Base-by-base conservation (phyloP, 2,329 filamentous ascomycete genomes). In the Colletotrichum somersetense region DNA sequence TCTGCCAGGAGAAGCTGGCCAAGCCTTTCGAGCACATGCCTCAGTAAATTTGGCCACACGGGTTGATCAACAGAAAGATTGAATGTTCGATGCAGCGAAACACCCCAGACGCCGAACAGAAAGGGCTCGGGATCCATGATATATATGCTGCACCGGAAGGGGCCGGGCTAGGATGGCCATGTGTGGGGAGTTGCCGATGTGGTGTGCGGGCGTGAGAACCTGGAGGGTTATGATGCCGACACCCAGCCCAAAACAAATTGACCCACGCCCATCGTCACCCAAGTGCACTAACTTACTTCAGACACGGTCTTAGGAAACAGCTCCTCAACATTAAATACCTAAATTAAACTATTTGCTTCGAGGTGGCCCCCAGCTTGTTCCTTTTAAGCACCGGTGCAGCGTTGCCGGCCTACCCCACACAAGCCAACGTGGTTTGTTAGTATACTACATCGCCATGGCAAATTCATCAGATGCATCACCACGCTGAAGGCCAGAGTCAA, bases 1-100 rank as follows among this genome's bases (percentile, higher is more conserved):
- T 92, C 84, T 91, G 90, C 84, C 85, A 89, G 84, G 91, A 92
- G 85, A 81, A 87, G 75, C 84, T 92, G 73, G 88, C 84, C 62
- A 88, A 91, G 80, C 85, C 89, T 3, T 92, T 92, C 79, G 80
- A 86, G 77, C 82, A 90, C 80, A 91, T 92, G 90, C 90, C 89
- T 16, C 79, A 89, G 79, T 89, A 86, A 80, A 64, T 10, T 16
- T 14, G 23, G 46, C 18, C 23, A 26, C 18, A 20, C 12, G 12
- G 23, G 14, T 23, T 35, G n/a, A 33, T 23, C 33, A 8, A 40
- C 7, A 23, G 23, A 33, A n/a, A 5, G 10, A 26, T 57, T 56
- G 55, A 66, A 44, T 33, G 46, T 57, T 2, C 23, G n/a, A 14
- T 18, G 56, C 12, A 35, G 35, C 33, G 26, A 12, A 53, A 64